phyloP scores from a whole-genome alignment of 768 basidiomycete genomes.

The Leucosporidium scottii region DNA sequence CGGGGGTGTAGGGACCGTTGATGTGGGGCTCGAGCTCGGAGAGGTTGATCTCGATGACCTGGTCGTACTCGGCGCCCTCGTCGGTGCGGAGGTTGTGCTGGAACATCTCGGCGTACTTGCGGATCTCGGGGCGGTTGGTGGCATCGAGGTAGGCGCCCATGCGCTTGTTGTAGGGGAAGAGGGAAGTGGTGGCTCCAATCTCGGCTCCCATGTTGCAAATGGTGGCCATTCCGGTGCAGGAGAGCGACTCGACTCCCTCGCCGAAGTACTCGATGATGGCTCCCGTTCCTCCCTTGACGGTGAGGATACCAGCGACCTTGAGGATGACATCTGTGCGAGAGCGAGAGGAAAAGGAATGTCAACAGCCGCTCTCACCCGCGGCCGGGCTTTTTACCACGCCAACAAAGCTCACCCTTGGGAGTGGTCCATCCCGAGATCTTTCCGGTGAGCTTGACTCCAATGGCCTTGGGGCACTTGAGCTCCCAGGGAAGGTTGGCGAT shows the following conservation, averaged over 20 bases:
- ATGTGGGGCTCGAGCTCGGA: conserved; percentile 97
- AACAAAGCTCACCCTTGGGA: conserved; percentile 67
- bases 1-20: conserved; percentile 99
- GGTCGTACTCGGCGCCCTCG: conserved; percentile 82
- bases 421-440: conserved; percentile 96
- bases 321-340: conserved; percentile 75
- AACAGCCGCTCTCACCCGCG: conserved; percentile 12
- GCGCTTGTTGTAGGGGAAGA: conserved; percentile 97
- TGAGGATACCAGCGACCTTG: conserved; percentile 97
- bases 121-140: conserved; percentile 82
- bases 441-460: conserved; percentile 92
- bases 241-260: conserved; percentile 88
- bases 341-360: not conserved
- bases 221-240: conserved; percentile 98
- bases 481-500: conserved; percentile 99
- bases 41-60: conserved; percentile 88
- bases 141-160: conserved; percentile 91
- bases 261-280: conserved; percentile 97
- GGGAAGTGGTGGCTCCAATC: conserved; percentile 95
- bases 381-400: not conserved
- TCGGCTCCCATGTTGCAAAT: conserved; percentile 99
- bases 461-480: conserved; percentile 98
- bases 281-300: conserved; percentile 98
- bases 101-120: conserved; percentile 80
- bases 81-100: conserved; percentile 85